These are phyloP conservation scores for Leucogyrophana mollusca DNA, from an alignment of 768 basidiomycete species.

Conservation along the genomic window DNA sequence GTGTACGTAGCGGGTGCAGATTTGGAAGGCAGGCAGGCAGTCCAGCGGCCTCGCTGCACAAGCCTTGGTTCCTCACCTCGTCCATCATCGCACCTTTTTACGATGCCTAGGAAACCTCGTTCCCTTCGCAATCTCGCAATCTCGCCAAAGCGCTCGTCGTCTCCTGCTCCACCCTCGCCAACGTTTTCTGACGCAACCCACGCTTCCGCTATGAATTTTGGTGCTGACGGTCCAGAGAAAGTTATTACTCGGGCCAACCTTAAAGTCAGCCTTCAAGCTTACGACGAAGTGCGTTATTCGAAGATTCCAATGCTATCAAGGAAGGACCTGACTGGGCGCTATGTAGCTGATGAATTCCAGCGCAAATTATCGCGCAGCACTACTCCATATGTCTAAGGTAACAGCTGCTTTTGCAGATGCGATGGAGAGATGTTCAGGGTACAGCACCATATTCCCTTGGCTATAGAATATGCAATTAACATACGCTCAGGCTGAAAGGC, in stretches of 20 bases:
- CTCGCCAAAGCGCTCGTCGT: slow-evolving; percentile 43
- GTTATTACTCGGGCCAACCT: slow-evolving; percentile 81
- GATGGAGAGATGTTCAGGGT: slow-evolving; percentile 84
- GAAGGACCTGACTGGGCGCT: slow-evolving; percentile 14
- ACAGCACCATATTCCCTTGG: slow-evolving; percentile 18
- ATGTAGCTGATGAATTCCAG: slow-evolving; percentile 71
- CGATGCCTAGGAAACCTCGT: slow-evolving; percentile 52
- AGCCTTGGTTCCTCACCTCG: background rate
- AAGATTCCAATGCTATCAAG: background rate
- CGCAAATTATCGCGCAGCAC: slow-evolving; percentile 76
- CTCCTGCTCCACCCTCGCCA: slow-evolving; percentile 72
- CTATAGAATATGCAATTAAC: background rate
- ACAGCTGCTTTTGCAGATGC: slow-evolving; percentile 86
- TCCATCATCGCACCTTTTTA: background rate
- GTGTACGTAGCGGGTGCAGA: too few species aligned
- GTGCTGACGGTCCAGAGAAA: slow-evolving; percentile 71
- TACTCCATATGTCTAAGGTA: slow-evolving; percentile 78
- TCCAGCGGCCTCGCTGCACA: slow-evolving; percentile 2
- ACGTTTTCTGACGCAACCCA: slow-evolving; percentile 83
- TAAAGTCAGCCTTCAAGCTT: slow-evolving; percentile 74
- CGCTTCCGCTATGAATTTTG: slow-evolving; percentile 75
- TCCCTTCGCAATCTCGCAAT: slow-evolving; percentile 56
- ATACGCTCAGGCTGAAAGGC: slow-evolving; percentile 60
- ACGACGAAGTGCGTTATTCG: slow-evolving; percentile 64
- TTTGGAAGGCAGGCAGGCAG: too few species aligned